Percentiles rank a stretch among this genome's conserved stretches.
Evolutionary conservation across 225 moss, liverwort and hornwort genomes (phyloP).

Genomic region (Bryoerythrophyllum caledonicum): DNA sequence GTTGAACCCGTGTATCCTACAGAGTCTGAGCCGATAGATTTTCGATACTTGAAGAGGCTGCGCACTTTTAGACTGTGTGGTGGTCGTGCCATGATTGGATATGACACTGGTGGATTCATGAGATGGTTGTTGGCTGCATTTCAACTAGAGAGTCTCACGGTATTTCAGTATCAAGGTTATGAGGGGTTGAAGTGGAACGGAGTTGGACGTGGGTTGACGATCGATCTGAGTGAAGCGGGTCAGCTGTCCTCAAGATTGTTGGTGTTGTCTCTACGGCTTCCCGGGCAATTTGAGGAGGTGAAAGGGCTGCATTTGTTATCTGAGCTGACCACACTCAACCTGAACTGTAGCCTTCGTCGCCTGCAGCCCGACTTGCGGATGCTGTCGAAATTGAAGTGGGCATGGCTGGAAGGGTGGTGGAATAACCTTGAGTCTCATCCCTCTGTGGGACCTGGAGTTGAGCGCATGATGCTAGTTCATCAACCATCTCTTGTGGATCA

Average conservation of each 20-base stretch:
- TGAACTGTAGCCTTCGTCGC: not conserved
- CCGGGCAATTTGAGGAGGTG: not conserved
- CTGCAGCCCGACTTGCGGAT: not conserved
- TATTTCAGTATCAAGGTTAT: not conserved
- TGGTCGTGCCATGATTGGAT: not conserved
- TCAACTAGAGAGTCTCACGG: not conserved
- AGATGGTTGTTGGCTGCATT: not conserved
- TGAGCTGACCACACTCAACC: not conserved
- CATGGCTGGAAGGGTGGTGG: not conserved
- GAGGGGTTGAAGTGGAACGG: not conserved
- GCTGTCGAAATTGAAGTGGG: not conserved
- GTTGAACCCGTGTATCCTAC: not conserved
- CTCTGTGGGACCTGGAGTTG: not conserved
- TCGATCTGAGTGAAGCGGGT: not conserved
- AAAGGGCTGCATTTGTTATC: not conserved
- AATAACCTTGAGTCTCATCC: not conserved
- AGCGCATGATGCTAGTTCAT: too few species aligned
- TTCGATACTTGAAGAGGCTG: not conserved
- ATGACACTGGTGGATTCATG: not conserved
- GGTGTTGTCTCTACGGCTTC: not conserved
- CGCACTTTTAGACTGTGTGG: not conserved
- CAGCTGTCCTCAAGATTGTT: not conserved
- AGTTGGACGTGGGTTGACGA: not conserved
- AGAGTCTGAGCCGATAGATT: not conserved
- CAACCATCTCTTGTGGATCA: too few species aligned